These are phyloP conservation scores for Naganishia albida DNA, from an alignment of 1,284 basidiomycete species.

Conservation along the genomic window DNA sequence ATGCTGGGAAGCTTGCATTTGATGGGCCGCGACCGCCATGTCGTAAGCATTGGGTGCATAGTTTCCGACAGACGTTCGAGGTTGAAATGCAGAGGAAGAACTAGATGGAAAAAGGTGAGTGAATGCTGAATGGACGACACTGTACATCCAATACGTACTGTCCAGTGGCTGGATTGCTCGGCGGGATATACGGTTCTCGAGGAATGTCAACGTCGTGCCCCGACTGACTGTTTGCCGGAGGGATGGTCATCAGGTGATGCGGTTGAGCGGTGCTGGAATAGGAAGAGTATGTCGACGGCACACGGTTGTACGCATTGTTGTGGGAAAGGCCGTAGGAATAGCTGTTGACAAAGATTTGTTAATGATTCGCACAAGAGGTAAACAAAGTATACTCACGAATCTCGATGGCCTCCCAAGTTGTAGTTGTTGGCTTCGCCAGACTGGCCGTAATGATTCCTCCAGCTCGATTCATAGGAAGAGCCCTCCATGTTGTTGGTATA, in stretches of 20 bases:
- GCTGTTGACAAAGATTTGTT: neutral
- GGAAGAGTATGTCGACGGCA: conserved; percentile 1
- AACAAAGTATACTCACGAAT: conserved; percentile 2
- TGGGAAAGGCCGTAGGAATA: conserved; percentile 18
- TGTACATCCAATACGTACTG: neutral
- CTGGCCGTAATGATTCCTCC: conserved; percentile 24
- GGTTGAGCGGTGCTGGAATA: conserved; percentile 22
- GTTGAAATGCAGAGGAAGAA: conserved; percentile 9
- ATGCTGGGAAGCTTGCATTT: conserved; percentile 24
- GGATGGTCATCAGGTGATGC: conserved; percentile 17
- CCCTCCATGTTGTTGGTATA: conserved; percentile 20
- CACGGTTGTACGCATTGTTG: conserved; percentile 22
- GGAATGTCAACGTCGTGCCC: conserved; percentile 15
- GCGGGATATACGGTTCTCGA: conserved; percentile 24
- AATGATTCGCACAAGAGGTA: neutral
- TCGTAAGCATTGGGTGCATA: conserved; percentile 23
- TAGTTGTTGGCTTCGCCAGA: conserved; percentile 12
- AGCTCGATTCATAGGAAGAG: conserved; percentile 23
- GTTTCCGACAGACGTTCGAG: conserved; percentile 8
- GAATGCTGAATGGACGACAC: no score
- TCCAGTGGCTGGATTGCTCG: conserved; percentile 10
- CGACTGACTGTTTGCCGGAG: neutral
- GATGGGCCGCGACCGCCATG: conserved; percentile 21
- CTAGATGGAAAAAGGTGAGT: neutral
- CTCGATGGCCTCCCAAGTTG: conserved; percentile 13